Conservation (phyloP, 179 eudicot species). For the Camellia oleifera region DNA sequence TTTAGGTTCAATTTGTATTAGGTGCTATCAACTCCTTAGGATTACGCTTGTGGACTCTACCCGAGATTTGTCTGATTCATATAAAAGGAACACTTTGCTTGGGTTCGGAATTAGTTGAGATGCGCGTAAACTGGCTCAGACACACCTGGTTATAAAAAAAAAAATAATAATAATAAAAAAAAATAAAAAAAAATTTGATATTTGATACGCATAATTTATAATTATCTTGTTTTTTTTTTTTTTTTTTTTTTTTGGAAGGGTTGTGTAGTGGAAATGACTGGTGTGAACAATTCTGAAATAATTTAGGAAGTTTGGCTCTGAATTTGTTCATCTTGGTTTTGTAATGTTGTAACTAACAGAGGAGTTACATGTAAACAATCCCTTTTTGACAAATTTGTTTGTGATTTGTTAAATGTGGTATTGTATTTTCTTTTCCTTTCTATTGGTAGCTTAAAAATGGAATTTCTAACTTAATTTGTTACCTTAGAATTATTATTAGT, state of each 20-base stretch:
- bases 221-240: neutral
- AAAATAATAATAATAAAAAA: no score
- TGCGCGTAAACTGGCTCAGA: no score
- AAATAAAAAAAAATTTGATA: no score
- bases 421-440: neutral
- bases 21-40: no score
- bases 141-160: no score
- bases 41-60: no score
- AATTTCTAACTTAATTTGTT: neutral
- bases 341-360: neutral
- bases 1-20: no score
- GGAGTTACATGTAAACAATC: neutral
- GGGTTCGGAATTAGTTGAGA: no score
- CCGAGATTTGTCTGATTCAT: no score
- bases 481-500: neutral
- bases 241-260: neutral
- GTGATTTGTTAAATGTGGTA: neutral
- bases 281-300: neutral
- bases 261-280: neutral
- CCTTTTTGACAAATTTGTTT: neutral
- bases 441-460: neutral
- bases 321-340: neutral
- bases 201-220: no score
- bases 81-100: no score
- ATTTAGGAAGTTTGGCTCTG: neutral